Evolutionary conservation across 2,329 filamentous ascomycete species (phyloP), one percentile per base, ranked within the genome.

Genomic region (Macrophomina tecta): DNA sequence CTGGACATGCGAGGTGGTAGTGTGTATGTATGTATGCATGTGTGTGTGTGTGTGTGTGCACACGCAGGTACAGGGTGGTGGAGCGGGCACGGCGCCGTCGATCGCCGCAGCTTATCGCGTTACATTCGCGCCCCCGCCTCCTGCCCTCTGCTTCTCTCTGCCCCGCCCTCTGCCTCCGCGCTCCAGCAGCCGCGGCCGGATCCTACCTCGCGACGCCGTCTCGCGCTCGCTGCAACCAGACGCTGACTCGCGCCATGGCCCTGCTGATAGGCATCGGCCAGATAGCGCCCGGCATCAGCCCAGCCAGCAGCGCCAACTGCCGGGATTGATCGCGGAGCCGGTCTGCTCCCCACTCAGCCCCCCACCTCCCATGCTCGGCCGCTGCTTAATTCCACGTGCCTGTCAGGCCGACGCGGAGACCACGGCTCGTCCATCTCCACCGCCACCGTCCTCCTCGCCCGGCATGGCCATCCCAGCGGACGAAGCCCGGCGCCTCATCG

Each of bases 401-500:
- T 36, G 11, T 4, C 52, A 52, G 30, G 4, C 36, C 11, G 36
- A 7, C 6, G 36, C 36, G 42, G 11, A 45, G 42, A 45, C 11
- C 16, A 14, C 42, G 42, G 12, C 8, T 14, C 38, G 2, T 23
- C 38, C 14, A 14, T 40, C 14, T 40, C 38, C 38, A 40, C 14
- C 38, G 7, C 14, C 38, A 9, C 14, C 8, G 14, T 48, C 16
- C 6, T 16, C 7, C 45, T 18, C 36, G 7, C 4, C 12, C 18
- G 16, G 16, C 40, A 65, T 65, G 63, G n/a, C 32, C 1, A 3
- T 49, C 32, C 14, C 23, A 12, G 23, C 61, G 32, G 64, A 66
- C 46, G n/a, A 32, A 4, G 34, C 60, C 7, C 64, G 64, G 11
- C 64, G 55, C 34, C 34, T 30, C 34, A 61, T 66, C 48, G 64